Base-by-base conservation (phyloP, 352 stramenopile genomes). In the Globisporangium cederbergense region DNA sequence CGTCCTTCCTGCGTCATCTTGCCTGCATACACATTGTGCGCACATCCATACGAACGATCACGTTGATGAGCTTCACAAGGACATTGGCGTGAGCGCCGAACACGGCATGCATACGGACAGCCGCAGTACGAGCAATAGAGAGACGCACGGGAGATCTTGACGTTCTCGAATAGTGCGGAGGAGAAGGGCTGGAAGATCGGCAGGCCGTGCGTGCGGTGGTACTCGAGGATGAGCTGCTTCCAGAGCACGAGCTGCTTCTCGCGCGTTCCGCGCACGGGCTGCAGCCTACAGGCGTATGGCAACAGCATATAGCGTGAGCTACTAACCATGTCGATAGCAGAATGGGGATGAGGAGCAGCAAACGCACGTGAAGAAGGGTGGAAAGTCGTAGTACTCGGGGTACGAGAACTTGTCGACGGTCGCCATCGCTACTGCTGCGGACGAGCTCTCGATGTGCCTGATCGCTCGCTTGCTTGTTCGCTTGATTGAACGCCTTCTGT, bases 241-340 rank as follows among this genome's bases (percentile, higher is more conserved):
- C 86, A 95, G 40, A 95, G 73, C 60, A 91, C 78, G 63, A 95
- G 77, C 69, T 95, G 86, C 74, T 95, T 95, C 75, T 95, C 86
- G 42, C 86, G 80, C 42, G 86, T 95, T 34, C 78, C 81, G 8
- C 86, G 86, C 65, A 95, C 83, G 42, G 86, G 86, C 65, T 95
- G 86, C 55, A 95, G 71, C 3, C 82, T 91, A 30, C 6, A 28
- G 32, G 32, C 6, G 32, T 11, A 49, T 22, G 10, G 30, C 22
- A 25, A 22, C 28, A 22, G 14, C 10, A n/a, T 2, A 38, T 5
- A 18, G 30, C 28, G 10, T 40, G 11, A 54, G 22, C 50, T 25
- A 25, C 0, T 38, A 6, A 36, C 32, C 32, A 18, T 4, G 30
- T 25, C 34, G 1, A 47, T 13, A 32, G 11, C 38, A 25, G 25